phyloP scores from a whole-genome alignment of 2,329 filamentous ascomycete genomes.

The Diplocarpon rosae region DNA sequence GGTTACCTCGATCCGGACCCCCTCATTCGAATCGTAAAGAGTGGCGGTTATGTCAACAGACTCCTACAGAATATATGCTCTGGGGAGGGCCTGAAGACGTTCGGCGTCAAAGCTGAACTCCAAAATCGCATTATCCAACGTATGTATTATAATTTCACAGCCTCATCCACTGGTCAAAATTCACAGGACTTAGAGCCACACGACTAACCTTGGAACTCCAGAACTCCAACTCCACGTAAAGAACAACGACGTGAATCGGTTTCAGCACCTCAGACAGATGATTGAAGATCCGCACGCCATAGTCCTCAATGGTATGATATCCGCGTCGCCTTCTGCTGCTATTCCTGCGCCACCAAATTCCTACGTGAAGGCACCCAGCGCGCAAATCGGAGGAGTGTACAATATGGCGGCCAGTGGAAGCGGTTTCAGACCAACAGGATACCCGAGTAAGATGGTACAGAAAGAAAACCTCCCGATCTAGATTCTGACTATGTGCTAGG shows the following conservation, averaged over 20 bases:
- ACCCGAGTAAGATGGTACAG: constrained; percentile 6
- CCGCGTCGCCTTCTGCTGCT: constrained; percentile 14
- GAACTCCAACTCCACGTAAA: constrained; percentile 17
- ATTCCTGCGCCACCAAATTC: constrained; percentile 9
- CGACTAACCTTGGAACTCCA: constrained; percentile 8
- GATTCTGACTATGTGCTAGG: constrained; percentile 16
- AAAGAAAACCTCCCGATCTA: neutral
- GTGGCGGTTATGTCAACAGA: constrained; percentile 23
- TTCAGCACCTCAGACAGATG: constrained; percentile 21
- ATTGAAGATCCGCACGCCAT: constrained; percentile 18
- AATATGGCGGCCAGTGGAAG: constrained; percentile 10
- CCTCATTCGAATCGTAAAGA: constrained; percentile 20
- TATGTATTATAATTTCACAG: constrained; percentile 38
- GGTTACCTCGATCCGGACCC: constrained; percentile 23
- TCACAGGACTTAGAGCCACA: too few species aligned
- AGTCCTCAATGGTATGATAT: constrained; percentile 5
- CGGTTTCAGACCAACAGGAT: constrained; percentile 5
- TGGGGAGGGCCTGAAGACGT: constrained; percentile 62
- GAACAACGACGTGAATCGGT: constrained; percentile 16
- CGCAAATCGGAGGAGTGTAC: constrained; percentile 5
- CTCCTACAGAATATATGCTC: constrained; percentile 44
- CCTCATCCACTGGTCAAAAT: neutral
- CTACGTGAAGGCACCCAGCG: neutral
- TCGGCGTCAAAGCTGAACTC: constrained; percentile 75
- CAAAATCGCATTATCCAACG: constrained; percentile 68